Percentiles rank a stretch among this genome's conserved stretches.
Evolutionary conservation across 2,329 filamentous ascomycete species (phyloP).

Genomic region (Penicillium polonicum): DNA sequence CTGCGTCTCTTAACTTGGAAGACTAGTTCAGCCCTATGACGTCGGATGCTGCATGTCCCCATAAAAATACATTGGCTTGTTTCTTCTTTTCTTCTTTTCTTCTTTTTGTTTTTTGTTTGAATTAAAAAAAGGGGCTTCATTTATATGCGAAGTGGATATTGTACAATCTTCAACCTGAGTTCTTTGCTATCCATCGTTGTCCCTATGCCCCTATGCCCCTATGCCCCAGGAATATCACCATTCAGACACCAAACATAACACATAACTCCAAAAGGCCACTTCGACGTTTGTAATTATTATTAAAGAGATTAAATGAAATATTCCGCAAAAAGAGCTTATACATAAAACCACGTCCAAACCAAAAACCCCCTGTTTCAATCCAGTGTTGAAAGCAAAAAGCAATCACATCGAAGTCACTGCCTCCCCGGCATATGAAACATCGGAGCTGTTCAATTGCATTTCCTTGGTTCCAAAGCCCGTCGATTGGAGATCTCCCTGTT

Average conservation of each 20-base stretch:
- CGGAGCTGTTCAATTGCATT: background rate
- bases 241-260: background rate
- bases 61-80: background rate
- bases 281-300: background rate
- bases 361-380: too few relatives aligned
- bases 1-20: background rate
- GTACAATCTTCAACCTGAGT: background rate
- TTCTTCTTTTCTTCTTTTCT: too few relatives aligned
- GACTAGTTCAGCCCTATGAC: slow-evolving; percentile 7
- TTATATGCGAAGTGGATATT: background rate
- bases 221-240: background rate
- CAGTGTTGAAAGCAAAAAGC: background rate
- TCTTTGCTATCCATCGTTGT: too few relatives aligned
- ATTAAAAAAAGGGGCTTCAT: background rate
- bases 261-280: background rate
- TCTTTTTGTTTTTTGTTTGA: too few relatives aligned
- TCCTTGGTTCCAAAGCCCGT: background rate
- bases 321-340: background rate
- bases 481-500: background rate
- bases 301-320: background rate
- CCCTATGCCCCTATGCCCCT: too few relatives aligned
- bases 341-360: background rate
- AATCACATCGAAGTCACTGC: background rate
- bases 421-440: background rate
- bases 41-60: background rate